These are phyloP conservation scores for Cantharellus anzutake DNA, from an alignment of 768 basidiomycete species.

Conservation along the genomic window DNA sequence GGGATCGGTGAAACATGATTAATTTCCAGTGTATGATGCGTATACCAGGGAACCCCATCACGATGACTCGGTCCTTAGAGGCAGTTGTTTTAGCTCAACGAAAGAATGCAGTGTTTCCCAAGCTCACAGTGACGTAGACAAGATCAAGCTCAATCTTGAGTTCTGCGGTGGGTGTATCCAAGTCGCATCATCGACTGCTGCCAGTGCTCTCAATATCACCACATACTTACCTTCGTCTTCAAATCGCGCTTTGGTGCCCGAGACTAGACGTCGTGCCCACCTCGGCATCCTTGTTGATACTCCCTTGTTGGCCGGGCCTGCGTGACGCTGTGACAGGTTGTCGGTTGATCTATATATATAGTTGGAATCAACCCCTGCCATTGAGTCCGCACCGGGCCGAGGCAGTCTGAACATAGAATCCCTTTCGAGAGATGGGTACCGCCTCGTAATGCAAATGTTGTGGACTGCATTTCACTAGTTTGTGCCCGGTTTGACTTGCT, in stretches of 20 bases:
- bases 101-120: neutral
- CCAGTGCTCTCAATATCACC: no score
- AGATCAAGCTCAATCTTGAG: conserved; percentile 46
- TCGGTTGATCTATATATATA: no score
- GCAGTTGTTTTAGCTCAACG: neutral
- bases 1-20: neutral
- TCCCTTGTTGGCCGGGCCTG: no score
- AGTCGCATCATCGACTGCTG: neutral
- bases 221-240: conserved; percentile 26
- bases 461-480: no score
- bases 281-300: conserved; percentile 28
- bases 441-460: no score
- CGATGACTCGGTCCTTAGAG: conserved; percentile 5
- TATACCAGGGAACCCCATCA: conserved; percentile 42
- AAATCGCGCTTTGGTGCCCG: conserved; percentile 65
- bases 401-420: no score
- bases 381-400: no score
- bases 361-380: no score
- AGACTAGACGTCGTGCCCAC: conserved; percentile 53
- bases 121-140: conserved; percentile 9
- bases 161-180: conserved; percentile 10
- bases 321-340: no score
- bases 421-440: no score
- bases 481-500: no score
- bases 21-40: neutral